A percentile compares a stretch with the other conserved stretches of the same genome.
These are phyloP conservation scores for Alternaria infectoria DNA, from an alignment of 2,329 filamentous ascomycete genomes.

Conservation along the genomic window DNA sequence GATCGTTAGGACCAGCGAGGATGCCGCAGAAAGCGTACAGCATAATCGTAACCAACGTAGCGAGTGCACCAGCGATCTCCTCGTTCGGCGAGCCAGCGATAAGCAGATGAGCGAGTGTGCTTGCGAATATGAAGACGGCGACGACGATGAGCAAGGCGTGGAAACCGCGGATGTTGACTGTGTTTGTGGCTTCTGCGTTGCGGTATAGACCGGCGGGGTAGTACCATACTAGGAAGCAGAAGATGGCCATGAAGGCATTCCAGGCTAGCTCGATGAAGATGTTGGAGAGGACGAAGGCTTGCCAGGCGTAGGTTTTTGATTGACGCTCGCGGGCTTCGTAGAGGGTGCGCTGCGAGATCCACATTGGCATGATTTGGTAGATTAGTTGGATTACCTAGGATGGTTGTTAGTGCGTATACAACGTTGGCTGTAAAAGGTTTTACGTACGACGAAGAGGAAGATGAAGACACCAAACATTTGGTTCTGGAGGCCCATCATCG, in stretches of 20 bases:
- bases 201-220: conserved; percentile 70
- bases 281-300: conserved; percentile 73
- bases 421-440: no score
- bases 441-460: conserved; percentile 47
- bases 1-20: conserved; percentile 61
- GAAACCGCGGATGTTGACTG: conserved; percentile 67
- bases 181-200: conserved; percentile 68
- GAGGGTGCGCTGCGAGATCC: conserved; percentile 62
- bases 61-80: conserved; percentile 70
- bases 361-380: conserved; percentile 62
- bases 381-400: conserved; percentile 41
- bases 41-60: conserved; percentile 63
- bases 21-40: conserved; percentile 59
- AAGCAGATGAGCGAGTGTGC: conserved; percentile 74
- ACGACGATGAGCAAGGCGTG: conserved; percentile 69
- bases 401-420: background rate
- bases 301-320: conserved; percentile 76
- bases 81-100: conserved; percentile 73
- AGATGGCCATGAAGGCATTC: conserved; percentile 59
- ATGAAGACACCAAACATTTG: conserved; percentile 60
- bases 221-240: conserved; percentile 64
- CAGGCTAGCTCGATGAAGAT: conserved; percentile 69
- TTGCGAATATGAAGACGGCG: conserved; percentile 66
- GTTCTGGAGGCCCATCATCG: conserved; percentile 53
- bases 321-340: conserved; percentile 67